Percentiles rank a stretch among this genome's conserved stretches.
Conservation (phyloP, 2,329 filamentous ascomycete genomes). For the Alternaria sp. region DNA sequence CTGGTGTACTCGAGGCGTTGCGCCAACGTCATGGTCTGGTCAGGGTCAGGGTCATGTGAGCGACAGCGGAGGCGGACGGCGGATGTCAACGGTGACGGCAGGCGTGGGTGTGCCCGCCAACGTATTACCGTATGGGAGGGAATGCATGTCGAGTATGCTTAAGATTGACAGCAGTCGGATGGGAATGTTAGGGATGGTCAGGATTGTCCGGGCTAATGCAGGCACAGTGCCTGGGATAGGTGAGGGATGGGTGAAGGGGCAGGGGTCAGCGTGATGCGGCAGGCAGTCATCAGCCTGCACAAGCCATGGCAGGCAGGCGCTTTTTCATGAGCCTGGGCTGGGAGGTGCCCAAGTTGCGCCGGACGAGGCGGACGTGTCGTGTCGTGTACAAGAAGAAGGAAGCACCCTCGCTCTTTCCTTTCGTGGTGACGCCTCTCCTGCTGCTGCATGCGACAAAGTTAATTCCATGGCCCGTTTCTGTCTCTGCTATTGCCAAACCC, state of each 20-base stretch:
- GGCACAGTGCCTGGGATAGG: background rate
- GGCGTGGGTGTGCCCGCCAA: background rate
- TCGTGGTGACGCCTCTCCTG: too few relatives aligned
- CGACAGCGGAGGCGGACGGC: background rate
- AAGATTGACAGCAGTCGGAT: background rate
- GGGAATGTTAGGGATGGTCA: background rate
- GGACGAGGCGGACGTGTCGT: background rate
- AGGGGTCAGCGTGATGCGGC: background rate
- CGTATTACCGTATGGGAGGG: background rate
- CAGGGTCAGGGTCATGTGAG: background rate
- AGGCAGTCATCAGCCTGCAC: background rate
- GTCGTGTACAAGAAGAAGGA: conserved; percentile 20
- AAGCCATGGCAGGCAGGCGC: background rate
- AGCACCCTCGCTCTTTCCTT: background rate
- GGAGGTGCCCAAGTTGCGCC: conserved; percentile 3
- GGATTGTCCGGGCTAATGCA: background rate
- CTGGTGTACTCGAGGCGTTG: background rate
- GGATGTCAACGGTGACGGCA: background rate
- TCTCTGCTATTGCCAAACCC: background rate
- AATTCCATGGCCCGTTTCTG: background rate
- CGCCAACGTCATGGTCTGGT: background rate
- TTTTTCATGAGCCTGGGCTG: background rate
- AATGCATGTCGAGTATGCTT: background rate
- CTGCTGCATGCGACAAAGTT: background rate
- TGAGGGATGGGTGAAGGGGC: background rate